Evolutionary conservation across 768 basidiomycete genomes (phyloP), one percentile per base, ranked within the genome.

Genomic region (Rhizopogon vinicolor): DNA sequence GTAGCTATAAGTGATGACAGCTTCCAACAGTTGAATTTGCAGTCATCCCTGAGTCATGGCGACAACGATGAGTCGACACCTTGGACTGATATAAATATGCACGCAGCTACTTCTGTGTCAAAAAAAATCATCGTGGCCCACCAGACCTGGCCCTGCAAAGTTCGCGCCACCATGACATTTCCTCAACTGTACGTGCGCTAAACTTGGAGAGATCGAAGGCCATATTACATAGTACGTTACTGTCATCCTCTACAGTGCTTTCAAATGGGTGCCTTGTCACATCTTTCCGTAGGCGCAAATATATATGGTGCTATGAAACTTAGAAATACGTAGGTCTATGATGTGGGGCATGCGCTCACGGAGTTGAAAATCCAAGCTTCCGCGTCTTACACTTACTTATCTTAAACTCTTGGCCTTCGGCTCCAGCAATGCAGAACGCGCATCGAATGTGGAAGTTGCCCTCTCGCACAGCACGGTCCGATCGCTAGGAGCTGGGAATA

Each of bases 401-500:
- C 48, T 35, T 7, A 14, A 49, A 22, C 37, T 22, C 14, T 22
- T 37, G 19, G 14, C 13, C 22, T 49, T 19, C 13, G 13, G 19
- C 33, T 12, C 14, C 46, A 14, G 35, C 22, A 37, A 19, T 49
- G 18, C 48, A 16, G 35, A 37, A 22, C 22, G 33, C 18, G 14
- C 35, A n/a, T 37, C 2, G 14, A 22, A 49, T 37, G 33, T 37
- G 35, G 19, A 48, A 33, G 31, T 48, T 7, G 48, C 37, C 22
- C 35, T 44, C 44, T 54, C 41, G 62, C 35, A 48, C 54, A 31
- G 16, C 31, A 46, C 55, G 54, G 58, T 40, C 65, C 56, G 61
- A 43, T 29, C 16, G 12, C 35, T 35, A 55, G 49, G 43, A n/a
- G 53, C 42, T 60, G 62, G 61, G 60, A 61, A 63, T 56, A 44